Conservation (phyloP, 805 yeast species). For the Candida sphagnicola region DNA sequence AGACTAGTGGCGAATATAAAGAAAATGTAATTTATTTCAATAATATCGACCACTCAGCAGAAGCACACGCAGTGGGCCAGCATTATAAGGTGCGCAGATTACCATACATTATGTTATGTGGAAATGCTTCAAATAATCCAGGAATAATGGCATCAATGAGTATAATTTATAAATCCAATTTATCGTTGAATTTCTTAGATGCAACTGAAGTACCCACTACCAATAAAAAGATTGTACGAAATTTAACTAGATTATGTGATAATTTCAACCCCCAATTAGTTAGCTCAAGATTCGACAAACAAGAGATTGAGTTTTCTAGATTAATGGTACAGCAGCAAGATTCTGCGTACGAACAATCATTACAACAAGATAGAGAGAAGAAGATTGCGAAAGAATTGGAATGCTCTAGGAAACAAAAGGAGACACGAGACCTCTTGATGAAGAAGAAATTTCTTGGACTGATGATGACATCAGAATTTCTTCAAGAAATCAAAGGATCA, state of each 20-base stretch:
- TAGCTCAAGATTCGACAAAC: constrained; percentile 33
- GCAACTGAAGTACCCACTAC: constrained; percentile 18
- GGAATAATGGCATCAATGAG: constrained; percentile 37
- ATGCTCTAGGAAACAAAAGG: constrained; percentile 12
- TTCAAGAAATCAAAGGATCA: constrained; percentile 4
- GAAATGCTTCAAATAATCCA: constrained; percentile 34
- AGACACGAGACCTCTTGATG: constrained; percentile 7
- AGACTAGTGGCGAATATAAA: constrained; percentile 23
- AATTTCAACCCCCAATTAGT: constrained; percentile 37
- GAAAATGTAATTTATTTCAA: constrained; percentile 26
- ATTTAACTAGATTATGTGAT: constrained; percentile 21
- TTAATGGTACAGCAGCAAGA: constrained; percentile 39
- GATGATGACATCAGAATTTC: constrained; percentile 8
- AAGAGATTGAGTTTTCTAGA: constrained; percentile 37
- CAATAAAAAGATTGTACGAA: constrained; percentile 20
- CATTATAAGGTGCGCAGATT: constrained; percentile 24
- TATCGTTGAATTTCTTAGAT: constrained; percentile 11
- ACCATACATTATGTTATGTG: constrained; percentile 37
- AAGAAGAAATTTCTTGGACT: constrained; percentile 7
- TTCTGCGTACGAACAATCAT: constrained; percentile 37
- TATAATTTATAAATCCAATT: constrained; percentile 29
- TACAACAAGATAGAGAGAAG: constrained; percentile 51
- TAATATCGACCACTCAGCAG: constrained; percentile 31
- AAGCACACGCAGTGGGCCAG: constrained; percentile 34
- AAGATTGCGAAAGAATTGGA: constrained; percentile 39